Conservation (phyloP, 352 stramenopile genomes). For the Pythium guiyangense region DNA sequence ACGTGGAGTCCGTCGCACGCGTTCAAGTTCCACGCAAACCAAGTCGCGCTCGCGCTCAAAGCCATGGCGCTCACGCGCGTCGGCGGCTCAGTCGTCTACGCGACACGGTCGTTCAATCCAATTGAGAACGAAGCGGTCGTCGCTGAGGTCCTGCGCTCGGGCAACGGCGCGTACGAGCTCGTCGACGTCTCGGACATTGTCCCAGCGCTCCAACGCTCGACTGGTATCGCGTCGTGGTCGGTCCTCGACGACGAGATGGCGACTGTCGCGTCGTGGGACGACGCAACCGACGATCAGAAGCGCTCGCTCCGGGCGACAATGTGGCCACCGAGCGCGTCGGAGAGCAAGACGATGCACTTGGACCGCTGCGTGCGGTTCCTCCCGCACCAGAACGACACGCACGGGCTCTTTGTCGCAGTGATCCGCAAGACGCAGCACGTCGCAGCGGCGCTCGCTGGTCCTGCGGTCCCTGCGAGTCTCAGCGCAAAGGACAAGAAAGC, state of each 20-base stretch:
- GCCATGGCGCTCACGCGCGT: slow-evolving; percentile 42
- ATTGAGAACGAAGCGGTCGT: slow-evolving; percentile 85
- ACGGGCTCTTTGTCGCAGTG: slow-evolving; percentile 97
- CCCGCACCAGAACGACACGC: slow-evolving; percentile 97
- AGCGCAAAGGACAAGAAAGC: slow-evolving; percentile 36
- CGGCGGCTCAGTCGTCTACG: slow-evolving; percentile 63
- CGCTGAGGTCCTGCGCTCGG: slow-evolving; percentile 55
- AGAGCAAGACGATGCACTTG: slow-evolving; percentile 62
- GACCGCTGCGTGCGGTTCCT: slow-evolving; percentile 93
- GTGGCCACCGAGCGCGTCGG: slow-evolving; percentile 67
- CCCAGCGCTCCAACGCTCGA: slow-evolving; percentile 30
- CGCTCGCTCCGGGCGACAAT: slow-evolving; percentile 70
- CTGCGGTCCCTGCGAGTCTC: slow-evolving; percentile 17
- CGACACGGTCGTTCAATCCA: slow-evolving; percentile 75
- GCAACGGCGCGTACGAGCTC: slow-evolving; percentile 55
- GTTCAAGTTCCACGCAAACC: slow-evolving; percentile 47
- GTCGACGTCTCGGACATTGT: slow-evolving; percentile 39
- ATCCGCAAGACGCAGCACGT: slow-evolving; percentile 75
- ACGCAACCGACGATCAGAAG: slow-evolving; percentile 41
- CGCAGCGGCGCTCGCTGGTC: slow-evolving; percentile 21
- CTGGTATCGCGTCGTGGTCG: slow-evolving; percentile 46
- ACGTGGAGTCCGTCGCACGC: slow-evolving; percentile 57
- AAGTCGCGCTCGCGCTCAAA: slow-evolving; percentile 80
- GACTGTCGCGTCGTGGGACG: slow-evolving; percentile 44
- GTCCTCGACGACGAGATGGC: slow-evolving; percentile 49